These are phyloP conservation scores for Garcia nutans DNA, from an alignment of 345 rosid species.

Conservation along the genomic window DNA sequence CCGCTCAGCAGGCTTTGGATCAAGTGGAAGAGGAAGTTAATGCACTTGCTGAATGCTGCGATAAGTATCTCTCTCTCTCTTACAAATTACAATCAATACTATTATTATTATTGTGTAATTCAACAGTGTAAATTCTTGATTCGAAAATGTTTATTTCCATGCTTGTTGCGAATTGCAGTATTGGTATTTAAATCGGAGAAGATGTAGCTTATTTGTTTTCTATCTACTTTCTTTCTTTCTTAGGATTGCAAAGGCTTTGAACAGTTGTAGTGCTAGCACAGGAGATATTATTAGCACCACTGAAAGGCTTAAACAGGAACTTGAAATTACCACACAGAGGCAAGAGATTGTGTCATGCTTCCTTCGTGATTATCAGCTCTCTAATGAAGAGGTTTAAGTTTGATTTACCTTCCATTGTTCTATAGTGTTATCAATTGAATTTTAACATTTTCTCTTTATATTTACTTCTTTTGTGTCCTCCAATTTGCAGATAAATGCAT, in stretches of 20 bases:
- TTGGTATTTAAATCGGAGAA: not conserved
- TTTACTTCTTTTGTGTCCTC: slow-evolving; percentile 6
- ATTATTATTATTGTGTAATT: no score
- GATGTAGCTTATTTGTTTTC: not conserved
- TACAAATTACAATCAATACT: no score
- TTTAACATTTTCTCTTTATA: not conserved
- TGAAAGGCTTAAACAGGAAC: slow-evolving; percentile 90
- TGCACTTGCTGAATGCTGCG: slow-evolving; percentile 90
- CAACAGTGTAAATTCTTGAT: not conserved
- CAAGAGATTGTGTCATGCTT: slow-evolving; percentile 91
- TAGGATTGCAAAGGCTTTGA: slow-evolving; percentile 82
- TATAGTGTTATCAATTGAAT: not conserved
- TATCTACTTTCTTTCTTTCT: not conserved
- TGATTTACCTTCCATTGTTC: not conserved
- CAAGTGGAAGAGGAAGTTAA: slow-evolving; percentile 93
- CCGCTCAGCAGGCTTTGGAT: slow-evolving; percentile 85
- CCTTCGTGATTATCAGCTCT: slow-evolving; percentile 94
- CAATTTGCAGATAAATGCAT: slow-evolving; percentile 63
- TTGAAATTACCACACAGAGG: slow-evolving; percentile 82
- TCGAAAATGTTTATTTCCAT: not conserved
- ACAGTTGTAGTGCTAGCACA: slow-evolving; percentile 79
- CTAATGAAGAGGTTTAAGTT: slow-evolving; percentile 71
- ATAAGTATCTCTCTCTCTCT: slow-evolving; percentile 39
- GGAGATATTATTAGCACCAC: slow-evolving; percentile 87
- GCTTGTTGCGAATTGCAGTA: not conserved